phyloP scores from a whole-genome alignment of 495 filamentous ascomycete genomes.

The Talaromyces liani region DNA sequence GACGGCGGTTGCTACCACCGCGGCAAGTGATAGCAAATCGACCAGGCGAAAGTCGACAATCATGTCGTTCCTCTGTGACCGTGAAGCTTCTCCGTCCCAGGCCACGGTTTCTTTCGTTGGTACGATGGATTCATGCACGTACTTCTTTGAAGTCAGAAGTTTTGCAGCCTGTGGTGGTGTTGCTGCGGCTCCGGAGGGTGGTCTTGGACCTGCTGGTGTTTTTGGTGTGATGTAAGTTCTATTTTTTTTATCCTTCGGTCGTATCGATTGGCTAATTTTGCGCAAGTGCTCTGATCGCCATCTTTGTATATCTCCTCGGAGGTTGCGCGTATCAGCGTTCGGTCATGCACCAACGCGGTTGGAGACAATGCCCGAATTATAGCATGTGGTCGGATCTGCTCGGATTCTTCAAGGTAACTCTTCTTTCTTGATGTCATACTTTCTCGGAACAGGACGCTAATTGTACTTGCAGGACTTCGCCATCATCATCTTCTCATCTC shows the following conservation, averaged over 20 bases:
- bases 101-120: slow-evolving; percentile 74
- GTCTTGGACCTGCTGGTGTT: slow-evolving; percentile 78
- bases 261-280: slow-evolving; percentile 12
- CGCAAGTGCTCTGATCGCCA: slow-evolving; percentile 55
- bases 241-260: not conserved
- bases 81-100: slow-evolving; percentile 52
- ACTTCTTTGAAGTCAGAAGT: slow-evolving; percentile 93
- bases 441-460: not conserved
- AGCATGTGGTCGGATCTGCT: slow-evolving; percentile 84
- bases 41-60: slow-evolving; percentile 72
- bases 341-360: slow-evolving; percentile 90
- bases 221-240: slow-evolving; percentile 80
- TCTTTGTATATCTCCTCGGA: slow-evolving; percentile 82
- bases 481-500: slow-evolving; percentile 71
- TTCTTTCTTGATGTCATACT: slow-evolving; percentile 8
- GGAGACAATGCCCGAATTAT: slow-evolving; percentile 94
- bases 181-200: slow-evolving; percentile 49
- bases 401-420: slow-evolving; percentile 72
- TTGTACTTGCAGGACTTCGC: slow-evolving; percentile 59
- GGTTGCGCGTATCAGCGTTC: slow-evolving; percentile 93
- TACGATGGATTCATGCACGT: slow-evolving; percentile 83
- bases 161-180: slow-evolving; percentile 73
- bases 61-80: slow-evolving; percentile 90
- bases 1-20: not conserved
- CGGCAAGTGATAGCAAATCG: slow-evolving; percentile 17